phyloP scores from a whole-genome alignment of 2,329 filamentous ascomycete genomes.

The Phoma sp. region DNA sequence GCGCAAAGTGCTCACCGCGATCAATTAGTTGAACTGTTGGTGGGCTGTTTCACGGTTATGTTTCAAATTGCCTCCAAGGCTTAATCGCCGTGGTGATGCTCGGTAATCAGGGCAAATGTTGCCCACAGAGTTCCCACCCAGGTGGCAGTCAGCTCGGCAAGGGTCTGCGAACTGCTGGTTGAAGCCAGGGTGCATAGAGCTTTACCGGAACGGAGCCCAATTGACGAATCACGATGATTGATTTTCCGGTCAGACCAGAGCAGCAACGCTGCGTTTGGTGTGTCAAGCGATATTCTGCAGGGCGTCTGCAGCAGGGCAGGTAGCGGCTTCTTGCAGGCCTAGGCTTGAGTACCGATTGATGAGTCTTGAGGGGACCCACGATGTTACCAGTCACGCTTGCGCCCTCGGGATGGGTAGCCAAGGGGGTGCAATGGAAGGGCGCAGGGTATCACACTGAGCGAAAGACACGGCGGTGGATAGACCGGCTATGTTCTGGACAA shows the following conservation, averaged over 20 bases:
- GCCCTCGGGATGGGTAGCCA: not conserved
- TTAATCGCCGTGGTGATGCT: not conserved
- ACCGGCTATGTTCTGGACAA: not conserved
- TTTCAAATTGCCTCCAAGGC: not conserved
- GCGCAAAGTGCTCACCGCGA: not conserved
- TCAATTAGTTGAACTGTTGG: not conserved
- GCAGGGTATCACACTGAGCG: not conserved
- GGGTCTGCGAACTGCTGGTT: conserved; percentile 33
- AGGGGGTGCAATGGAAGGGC: conserved; percentile 5
- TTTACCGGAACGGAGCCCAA: conserved; percentile 1
- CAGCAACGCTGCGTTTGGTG: conserved; percentile 29
- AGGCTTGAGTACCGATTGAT: conserved; percentile 23
- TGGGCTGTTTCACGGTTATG: not conserved
- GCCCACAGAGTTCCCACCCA: not conserved
- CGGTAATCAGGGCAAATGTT: not conserved
- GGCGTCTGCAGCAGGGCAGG: conserved; percentile 12
- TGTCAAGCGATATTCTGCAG: conserved; percentile 30
- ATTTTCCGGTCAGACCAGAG: conserved; percentile 45
- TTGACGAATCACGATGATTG: conserved; percentile 30
- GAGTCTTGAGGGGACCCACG: conserved; percentile 24
- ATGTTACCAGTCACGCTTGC: conserved; percentile 3
- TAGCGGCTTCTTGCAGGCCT: conserved; percentile 29
- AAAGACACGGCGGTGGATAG: not conserved
- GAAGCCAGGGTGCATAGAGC: conserved; percentile 15
- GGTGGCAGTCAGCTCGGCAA: conserved; percentile 29